Base-by-base conservation (phyloP, 75 land plant species). In the Chamaecyparis obtusa region DNA sequence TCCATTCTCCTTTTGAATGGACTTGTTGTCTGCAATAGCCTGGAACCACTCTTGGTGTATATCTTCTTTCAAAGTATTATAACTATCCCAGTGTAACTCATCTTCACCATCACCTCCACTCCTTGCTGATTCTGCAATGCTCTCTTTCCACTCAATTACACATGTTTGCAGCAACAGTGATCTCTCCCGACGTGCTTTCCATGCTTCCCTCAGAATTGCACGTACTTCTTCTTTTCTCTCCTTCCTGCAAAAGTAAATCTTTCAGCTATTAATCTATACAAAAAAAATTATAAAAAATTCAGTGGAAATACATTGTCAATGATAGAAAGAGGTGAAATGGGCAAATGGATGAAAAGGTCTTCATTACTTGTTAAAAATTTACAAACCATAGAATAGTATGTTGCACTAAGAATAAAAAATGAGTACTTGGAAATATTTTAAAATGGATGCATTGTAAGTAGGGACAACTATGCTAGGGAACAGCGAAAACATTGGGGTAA, bases 31-130 rank as follows among this genome's bases (percentile, higher is more conserved):
- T 82, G 89, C 92, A 74, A 88, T 71, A 79, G 90, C 85, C 82
- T 94, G 89, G 84, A 90, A 85, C 94, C 93, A 92, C 85, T 94
- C 90, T 49, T 85, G 13, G 64, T 87, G 27, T 55, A 94, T 87
- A 69, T 90, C 87, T 83, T 91, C 83, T 60, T 90, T 89, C 87
- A 96, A 57, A 19, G 87, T 85, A 51, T 87, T 51, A 87, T 92
- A 95, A 84, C 95, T 94, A 86, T 94, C 92, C 99, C 99, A 97
- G 19, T 92, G 88, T 35, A 95, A 87, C 72, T 92, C 95, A 86
- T 92, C 87, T 79, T 97, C 92, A 49, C 85, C 94, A 83, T 24
- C 87, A 16, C 89, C 91, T 78, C 98, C 99, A 46, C 35, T 82
- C 87, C 92, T 94, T 79, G 99, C 99, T 83, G 95, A 92, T 77